Base-by-base conservation (phyloP, 2,329 filamentous ascomycete species). In the Clonostachys chloroleuca region DNA sequence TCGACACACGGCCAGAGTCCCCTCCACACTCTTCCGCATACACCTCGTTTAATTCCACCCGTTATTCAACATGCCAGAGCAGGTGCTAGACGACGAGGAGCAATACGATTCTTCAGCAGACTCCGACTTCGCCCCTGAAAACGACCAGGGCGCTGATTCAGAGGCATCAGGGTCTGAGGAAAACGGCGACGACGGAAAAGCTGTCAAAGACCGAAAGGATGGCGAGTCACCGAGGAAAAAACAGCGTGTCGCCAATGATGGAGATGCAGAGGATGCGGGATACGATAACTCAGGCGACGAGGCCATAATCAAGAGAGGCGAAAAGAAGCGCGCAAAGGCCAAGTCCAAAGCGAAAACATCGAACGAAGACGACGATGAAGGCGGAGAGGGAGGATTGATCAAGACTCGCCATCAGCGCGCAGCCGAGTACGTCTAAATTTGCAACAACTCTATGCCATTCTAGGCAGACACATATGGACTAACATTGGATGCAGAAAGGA, bases 251-350 rank as follows among this genome's bases (percentile, higher is more conserved):
- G 35, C n/a, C 40, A 35, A 40, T 62, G 12, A 43, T 55, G 37
- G 59, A 47, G 54, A 54, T 14, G 53, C 54, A 2, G 67, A 72
- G 5, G 74, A 78, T 52, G 69, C 69, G 0, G 80, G 73, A 2
- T 80, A 82, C 50, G 77, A 82, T 49, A 86, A 86, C 53, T 89
- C 86, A 1, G 86, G 85, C n/a, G 86, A 89, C 56, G 86, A 89
- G 57, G 77, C 78, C 1, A 78, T 87, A 47, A 84, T 89, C 54
- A 69, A 78, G 42, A 83, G 76, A 53, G 83, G 77, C 16, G 80
- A 77, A 57, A 83, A 77, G 59, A 78, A 71, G 58, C 64, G 63
- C 40, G 77, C 71, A 56, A 71, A 68, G 54, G 54, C 55, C 13
- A 70, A 66, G 47, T 37, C 24, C 42, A 43, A 35, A 35, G 39